Base-by-base conservation (phyloP, 352 stramenopile genomes). In the Albugo candida region DNA sequence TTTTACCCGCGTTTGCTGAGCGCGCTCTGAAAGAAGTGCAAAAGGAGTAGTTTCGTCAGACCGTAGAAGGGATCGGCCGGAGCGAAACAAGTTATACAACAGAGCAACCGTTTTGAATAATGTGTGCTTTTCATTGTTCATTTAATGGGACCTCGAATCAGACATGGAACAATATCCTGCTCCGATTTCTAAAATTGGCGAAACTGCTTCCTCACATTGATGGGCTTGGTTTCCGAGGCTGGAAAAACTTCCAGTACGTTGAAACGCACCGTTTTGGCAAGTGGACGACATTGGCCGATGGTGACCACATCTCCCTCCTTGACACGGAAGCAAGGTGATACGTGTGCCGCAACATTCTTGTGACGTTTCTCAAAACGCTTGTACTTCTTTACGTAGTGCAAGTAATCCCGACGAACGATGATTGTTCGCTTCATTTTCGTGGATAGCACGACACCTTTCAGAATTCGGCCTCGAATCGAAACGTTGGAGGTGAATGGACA, bases 401-500 rank as follows among this genome's bases (percentile, higher is more conserved):
- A 72, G 79, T 99, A 99, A 69, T 99, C 95, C 65, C 95, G 83
- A 79, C 95, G 91, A 51, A 99, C 94, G 60, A 99, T 94, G 65
- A 99, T 94, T 45, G 95, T 99, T 72, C 94, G 87, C 70, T 97
- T 97, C 95, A 99, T 99, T 87, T 99, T 99, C 68, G 81, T 98
- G 60, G 94, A 99, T 54, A 98, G 93, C 40, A 98, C 93, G 47
- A 98, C 80, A 56, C 95, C 95, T 82, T 97, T 97, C 46, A 97
- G 74, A 58, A 93, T 98, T 77, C 93, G 86, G 68, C 94, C 95
- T 73, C 93, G 93, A 73, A 99, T 99, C 63, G 93, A 97, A 46
- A 99, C 95, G 73, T 98, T 94, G 67, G 93, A 93, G 36, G 95
- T 99, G 83, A 99, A 99, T 51, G 95, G 95, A 78, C 94, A 99